Evolutionary conservation across 495 filamentous ascomycete genomes (phyloP), one percentile per base, ranked within the genome.

Genomic region (Annulohypoxylon maeteangense): DNA sequence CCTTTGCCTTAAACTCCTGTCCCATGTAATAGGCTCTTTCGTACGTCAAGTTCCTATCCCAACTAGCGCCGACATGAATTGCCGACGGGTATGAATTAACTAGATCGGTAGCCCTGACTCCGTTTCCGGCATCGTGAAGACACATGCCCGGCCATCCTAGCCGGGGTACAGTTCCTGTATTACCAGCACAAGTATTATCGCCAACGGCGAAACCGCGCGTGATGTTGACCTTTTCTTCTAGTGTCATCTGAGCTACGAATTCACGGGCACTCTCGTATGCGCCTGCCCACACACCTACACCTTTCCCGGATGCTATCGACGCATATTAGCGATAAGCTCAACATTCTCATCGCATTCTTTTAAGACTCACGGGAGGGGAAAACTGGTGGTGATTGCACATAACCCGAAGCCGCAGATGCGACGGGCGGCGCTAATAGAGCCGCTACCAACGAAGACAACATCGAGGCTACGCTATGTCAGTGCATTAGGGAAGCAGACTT

Each of bases 61-160:
- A 93, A 14, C 90, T 81, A 16, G 84, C 85, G 18, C 86, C 88
- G 12, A 87, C 86, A 67, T 89, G 86, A 22, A 90, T 75, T n/a
- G 85, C 87, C 48, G 81, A 83, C 0, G 87, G 80, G 70, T 85
- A 90, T 10, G 79, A 81, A 71, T 86, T 90, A 51, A 90, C 89
- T 68, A 87, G 85, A 66, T 91, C 90, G 0, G 87, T 84, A 12
- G 67, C 80, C 5, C 89, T 74, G 27, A 92, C 78, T 12, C 89
- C 89, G 60, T 90, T 86, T 0, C 87, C 88, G 1, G 88, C 88
- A 76, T 92, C 89, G 27, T 81, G 78, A 3, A 92, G 77, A 67
- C 89, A 91, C 58, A 91, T 75, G 4, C 90, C 90, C 0, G 87
- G 85, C 70, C 87, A 91, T 3, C 74, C 76, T 4, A 91, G 80